Base-by-base conservation (phyloP, 1,139 yeast species). In the Suhomyces panamericanus region DNA sequence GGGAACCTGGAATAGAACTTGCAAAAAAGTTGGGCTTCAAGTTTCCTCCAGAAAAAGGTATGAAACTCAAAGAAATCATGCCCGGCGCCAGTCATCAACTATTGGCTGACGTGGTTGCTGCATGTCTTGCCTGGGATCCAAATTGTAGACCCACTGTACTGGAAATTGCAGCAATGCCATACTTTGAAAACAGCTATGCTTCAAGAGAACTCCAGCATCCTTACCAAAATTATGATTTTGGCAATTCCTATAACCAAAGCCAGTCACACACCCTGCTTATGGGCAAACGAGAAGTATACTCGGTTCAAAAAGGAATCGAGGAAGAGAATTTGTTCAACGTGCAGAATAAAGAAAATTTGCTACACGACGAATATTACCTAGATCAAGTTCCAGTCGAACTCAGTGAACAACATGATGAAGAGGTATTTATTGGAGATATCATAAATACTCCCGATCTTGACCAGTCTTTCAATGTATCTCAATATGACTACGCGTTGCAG, bases 121-220 rank as follows among this genome's bases (percentile, higher is more conserved):
- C 67, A 0, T 85, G 90, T 57, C 67, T 85, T 27, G 63, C 72
- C 11, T 85, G 93, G 93, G 79, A 84, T 58, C 90, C 91, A 1
- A 62, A 65, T 26, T 57, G 64, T 6, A 70, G 93, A 54, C 73
- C 78, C 1, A 71, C 74, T 42, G 81, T 75, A 4, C 68, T 66
- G 5, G 63, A 62, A 6, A 50, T 85, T 26, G 67, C 80, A 46
- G 43, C 65, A 12, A 69, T 79, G 77, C 66, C 76, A 0, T 86
- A 80, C 58, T 85, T 85, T 59, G 63, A 65, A 43, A 69, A 69
- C 16, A 71, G 82, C 6, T 39, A 43, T 12, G 44, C 51, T 5
- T 30, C 29, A 11, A 37, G 28, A 12, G 34, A 37, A 13, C 17
- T 36, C 26, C 13, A 14, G 14, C 3, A 13, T 9, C 11, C 15